Evolutionary conservation across 768 basidiomycete species (phyloP), one percentile per base, ranked within the genome.

Genomic region (Xerocomus potaroensis): DNA sequence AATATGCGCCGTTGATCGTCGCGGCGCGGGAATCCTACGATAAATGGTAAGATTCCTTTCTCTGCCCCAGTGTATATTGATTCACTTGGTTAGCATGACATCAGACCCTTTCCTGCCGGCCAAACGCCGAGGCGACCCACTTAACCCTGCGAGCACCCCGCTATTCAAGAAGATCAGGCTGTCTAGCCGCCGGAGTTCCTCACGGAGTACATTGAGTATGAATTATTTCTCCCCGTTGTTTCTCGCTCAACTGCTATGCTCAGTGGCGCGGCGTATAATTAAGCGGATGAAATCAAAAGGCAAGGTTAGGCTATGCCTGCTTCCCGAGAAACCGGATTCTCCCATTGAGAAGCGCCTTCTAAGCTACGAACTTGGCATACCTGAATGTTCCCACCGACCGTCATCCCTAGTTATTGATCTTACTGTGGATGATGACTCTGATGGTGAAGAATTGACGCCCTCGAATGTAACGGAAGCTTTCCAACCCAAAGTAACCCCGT

Each of bases 1-100:
- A 69, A 37, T 76, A 71, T 43, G 47, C 48, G 1, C 74, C 70
- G 4, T 56, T 77, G 27, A 61, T 76, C 24, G 44, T 53, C 7
- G 62, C 58, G 1, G 68, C 65, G 10, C 54, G 57, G n/a, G 34
- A 56, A 18, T 63, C 65, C 3, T 63, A 60, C 22, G 56, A 63
- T 16, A 54, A 54, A 38, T 53, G 51, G 67, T 67, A 10, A 44
- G 41, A 55, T 30, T 22, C 34, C 27, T 14, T 40, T 27, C 18
- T 38, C 34, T 29, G n/a, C 7, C 36, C 30, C 23, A 5, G 27
- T 36, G 21, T 21, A 15, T 16, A 5, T 39, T 61, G 42, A 62
- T 46, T 18, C 21, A 14, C 29, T 39, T 43, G 38, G 39, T 15
- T 38, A 63, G 61, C 30, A 22, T 48, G 10, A 33, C 39, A 9